These are phyloP conservation scores for Peziza echinospora DNA, from an alignment of 495 filamentous ascomycete species.

Conservation along the genomic window DNA sequence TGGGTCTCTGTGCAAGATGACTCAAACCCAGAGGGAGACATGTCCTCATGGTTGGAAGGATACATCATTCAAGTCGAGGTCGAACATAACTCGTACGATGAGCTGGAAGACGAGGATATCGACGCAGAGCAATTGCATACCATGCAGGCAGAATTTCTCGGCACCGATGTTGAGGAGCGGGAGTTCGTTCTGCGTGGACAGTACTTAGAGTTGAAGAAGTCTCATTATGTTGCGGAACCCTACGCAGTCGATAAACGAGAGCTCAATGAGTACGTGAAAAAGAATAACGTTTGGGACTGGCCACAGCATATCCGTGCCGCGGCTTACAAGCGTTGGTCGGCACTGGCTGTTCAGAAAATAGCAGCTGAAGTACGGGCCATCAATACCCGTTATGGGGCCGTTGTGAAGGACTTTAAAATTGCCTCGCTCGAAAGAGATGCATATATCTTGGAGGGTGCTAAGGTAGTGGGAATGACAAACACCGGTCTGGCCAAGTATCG, in stretches of 20 bases:
- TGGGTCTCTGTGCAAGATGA: slow-evolving; percentile 26
- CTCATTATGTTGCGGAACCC: slow-evolving; percentile 23
- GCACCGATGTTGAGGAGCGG: slow-evolving; percentile 22
- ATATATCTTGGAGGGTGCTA: slow-evolving; percentile 29
- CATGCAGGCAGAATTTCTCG: slow-evolving; percentile 37
- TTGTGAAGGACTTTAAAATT: slow-evolving; percentile 25
- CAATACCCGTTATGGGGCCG: slow-evolving; percentile 24
- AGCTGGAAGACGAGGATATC: slow-evolving; percentile 40
- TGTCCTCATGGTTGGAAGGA: slow-evolving; percentile 43
- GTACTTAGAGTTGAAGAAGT: slow-evolving; percentile 26
- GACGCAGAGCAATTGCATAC: slow-evolving; percentile 45
- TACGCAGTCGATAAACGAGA: slow-evolving; percentile 13
- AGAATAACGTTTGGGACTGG: slow-evolving; percentile 36
- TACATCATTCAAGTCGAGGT: slow-evolving; percentile 21
- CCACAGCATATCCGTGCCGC: slow-evolving; percentile 29
- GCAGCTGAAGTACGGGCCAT: slow-evolving; percentile 24
- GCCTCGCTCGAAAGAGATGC: slow-evolving; percentile 35
- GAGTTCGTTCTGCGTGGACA: slow-evolving; percentile 35
- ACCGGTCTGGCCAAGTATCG: slow-evolving; percentile 83
- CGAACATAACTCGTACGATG: slow-evolving; percentile 27
- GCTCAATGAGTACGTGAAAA: slow-evolving; percentile 20
- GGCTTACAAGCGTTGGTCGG: slow-evolving; percentile 37
- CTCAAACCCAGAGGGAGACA: slow-evolving; percentile 24
- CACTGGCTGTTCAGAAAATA: slow-evolving; percentile 25
- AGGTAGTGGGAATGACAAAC: slow-evolving; percentile 51